phyloP scores from a whole-genome alignment of 352 stramenopile species.

The Globisporangium cederbergense region DNA sequence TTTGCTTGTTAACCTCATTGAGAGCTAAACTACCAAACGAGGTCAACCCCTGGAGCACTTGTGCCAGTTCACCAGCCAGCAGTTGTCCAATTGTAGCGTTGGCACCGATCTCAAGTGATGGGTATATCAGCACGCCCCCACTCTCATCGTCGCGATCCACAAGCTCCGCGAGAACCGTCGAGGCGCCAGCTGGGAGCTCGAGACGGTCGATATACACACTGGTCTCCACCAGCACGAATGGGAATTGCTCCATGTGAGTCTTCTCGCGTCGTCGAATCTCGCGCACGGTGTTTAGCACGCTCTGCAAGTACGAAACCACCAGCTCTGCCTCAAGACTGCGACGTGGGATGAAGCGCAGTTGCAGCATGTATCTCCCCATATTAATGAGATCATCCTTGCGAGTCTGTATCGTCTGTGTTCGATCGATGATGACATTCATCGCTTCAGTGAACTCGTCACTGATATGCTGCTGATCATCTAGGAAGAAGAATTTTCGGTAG shows the following conservation, averaged over 20 bases:
- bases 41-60: neutral
- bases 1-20: neutral
- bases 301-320: neutral
- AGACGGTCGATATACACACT: slow-evolving; percentile 1
- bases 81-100: slow-evolving; percentile 3
- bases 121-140: slow-evolving; percentile 2
- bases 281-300: neutral
- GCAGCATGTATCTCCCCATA: neutral
- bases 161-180: slow-evolving; percentile 4
- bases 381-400: neutral
- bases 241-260: neutral
- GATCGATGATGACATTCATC: neutral
- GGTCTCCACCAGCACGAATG: neutral
- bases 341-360: slow-evolving; percentile 9
- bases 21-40: neutral
- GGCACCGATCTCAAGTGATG: neutral
- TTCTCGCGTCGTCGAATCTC: neutral
- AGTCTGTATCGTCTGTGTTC: neutral
- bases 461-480: neutral
- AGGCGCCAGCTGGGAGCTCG: neutral
- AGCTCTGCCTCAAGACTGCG: neutral
- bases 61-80: neutral
- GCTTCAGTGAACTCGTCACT: neutral
- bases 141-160: neutral
- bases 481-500: slow-evolving; percentile 9